Evolutionary conservation across 2,329 filamentous ascomycete genomes (phyloP).

Genomic region (Diaporthe aspalathi): DNA sequence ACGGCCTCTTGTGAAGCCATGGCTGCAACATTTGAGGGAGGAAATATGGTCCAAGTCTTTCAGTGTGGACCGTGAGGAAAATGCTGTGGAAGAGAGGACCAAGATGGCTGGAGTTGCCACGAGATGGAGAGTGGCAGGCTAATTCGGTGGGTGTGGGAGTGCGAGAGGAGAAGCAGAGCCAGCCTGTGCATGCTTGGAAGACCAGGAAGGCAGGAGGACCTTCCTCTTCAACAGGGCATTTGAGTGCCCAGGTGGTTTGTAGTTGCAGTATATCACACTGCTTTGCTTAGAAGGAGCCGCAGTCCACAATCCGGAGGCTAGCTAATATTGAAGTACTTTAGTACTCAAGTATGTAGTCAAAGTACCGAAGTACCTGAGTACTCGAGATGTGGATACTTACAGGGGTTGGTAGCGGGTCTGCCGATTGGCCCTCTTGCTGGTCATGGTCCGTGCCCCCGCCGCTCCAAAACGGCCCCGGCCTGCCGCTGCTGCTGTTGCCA

Average conservation of each 20-base stretch:
- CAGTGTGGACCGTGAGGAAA: too few relatives aligned
- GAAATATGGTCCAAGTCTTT: neutral
- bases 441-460: conserved; percentile 16
- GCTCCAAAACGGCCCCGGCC: conserved; percentile 30
- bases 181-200: neutral
- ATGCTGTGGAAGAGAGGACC: neutral
- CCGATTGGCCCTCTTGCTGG: neutral
- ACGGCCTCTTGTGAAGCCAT: neutral
- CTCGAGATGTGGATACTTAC: too few relatives aligned
- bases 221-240: neutral
- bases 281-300: neutral
- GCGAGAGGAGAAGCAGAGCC: too few relatives aligned
- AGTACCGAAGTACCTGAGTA: neutral
- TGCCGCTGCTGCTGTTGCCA: neutral
- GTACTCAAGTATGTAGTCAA: neutral
- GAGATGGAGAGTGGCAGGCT: too few relatives aligned
- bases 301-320: neutral
- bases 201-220: neutral
- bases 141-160: too few relatives aligned
- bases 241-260: neutral
- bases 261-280: neutral
- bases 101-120: neutral
- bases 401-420: neutral
- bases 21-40: too few relatives aligned
- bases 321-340: too few relatives aligned